Base-by-base conservation (phyloP, 179 eudicot species). In the Beta lomatogona region DNA sequence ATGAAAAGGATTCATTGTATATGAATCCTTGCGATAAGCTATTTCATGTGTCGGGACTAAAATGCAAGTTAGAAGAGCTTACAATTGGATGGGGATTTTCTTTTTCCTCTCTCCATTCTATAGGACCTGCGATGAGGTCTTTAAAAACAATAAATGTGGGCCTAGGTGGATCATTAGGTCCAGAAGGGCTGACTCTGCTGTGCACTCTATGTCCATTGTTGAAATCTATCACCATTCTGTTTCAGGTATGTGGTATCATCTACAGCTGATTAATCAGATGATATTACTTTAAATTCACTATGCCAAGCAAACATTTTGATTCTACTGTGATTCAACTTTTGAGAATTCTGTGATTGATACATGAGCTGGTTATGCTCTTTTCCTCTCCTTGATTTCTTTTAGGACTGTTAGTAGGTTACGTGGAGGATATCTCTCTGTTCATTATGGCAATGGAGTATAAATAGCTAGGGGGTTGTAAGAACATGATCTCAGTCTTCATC, bases 41-140 rank as follows among this genome's bases (percentile, higher is more conserved):
- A 80, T 91, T 81, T 77, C 61, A 78, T 36, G 71, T 75, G 82
- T 76, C 93, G 66, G 88, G 90, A 57, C 87, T 86, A 87, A 81
- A 83, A 70, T 89, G 94, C 88, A 88, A 80, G 76, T 85, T 95
- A 88, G 94, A 90, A 80, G 91, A 88, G 79, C 80, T 93, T 77
- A 85, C 89, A 70, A 76, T 89, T 59, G 99, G 99, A 66, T 95
- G 99, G 99, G 98, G 99, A 74, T 91, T 91, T 82, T 92, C 97
- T 3, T 84, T 77, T 78, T 86, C 75, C 76, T 84, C 91, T 63
- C 53, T 95, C 45, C 77, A 85, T 78, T 85, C 87, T 72, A 63
- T 91, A 78, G 87, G 80, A 79, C 92, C 93, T 84, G 90, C 89
- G 45, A 80, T 89, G 54, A 79, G 76, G 79, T 82, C 82, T 67